Evolutionary conservation across 768 basidiomycete genomes (phyloP), one percentile per base, ranked within the genome.

Genomic region (Lactifluus volemus): DNA sequence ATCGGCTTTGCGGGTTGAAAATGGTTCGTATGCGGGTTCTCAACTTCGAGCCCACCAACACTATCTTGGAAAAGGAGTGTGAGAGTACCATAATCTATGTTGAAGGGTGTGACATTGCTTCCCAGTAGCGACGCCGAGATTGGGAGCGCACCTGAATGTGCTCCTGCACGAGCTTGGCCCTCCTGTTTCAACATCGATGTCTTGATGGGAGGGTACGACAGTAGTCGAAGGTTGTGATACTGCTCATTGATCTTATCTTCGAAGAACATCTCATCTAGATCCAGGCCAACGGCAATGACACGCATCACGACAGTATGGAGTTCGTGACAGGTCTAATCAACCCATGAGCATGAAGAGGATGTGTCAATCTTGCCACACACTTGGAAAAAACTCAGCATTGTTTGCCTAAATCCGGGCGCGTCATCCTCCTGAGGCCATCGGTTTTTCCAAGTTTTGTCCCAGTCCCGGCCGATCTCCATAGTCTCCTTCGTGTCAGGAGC

Each of bases 381-480:
- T 76, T 85, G 79, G 70, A 84, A 91, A 73, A 94, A 94, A 59
- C 79, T 75, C 63, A 90, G 73, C 85, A 89, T 89, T 2, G 82
- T 84, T 25, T 75, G 70, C 69, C 85, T 87, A 75, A 92, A 94
- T 9, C 70, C 77, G 0, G 89, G 87, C 1, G 75, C 81, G 54
- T 83, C 79, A 2, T 62, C 68, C 67, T 89, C 84, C 47, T 75
- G 73, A 4, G 88, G 91, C 92, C 92, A 94, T 65, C 79, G 79
- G 70, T 95, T 95, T 70, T 81, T 83, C 85, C 86, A 90, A 42
- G 73, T 77, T 15, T 79, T 75, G 65, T 89, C 89, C 83, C 86
- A 88, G 60, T 95, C 90, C 29, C 87, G 79, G 34, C 92, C 91
- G 49, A 95, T 92, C 71, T 95, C 92, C 84, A 94, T 91, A 8